Percentiles rank a stretch among this genome's conserved stretches.
These are phyloP conservation scores for Brettanomyces sp. DNA, from an alignment of 805 yeast species.

Conservation along the genomic window DNA sequence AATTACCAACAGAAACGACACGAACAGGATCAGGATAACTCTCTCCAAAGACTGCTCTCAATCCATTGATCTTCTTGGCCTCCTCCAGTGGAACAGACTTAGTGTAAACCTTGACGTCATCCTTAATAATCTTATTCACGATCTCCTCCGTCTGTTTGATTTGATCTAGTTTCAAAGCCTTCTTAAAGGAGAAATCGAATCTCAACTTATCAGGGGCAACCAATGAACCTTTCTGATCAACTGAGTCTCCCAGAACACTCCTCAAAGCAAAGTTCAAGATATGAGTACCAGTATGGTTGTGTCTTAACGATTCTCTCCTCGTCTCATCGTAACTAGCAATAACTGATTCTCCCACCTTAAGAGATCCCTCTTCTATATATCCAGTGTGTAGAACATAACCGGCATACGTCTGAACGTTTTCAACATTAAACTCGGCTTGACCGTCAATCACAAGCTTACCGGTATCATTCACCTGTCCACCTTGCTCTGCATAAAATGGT, in stretches of 20 bases:
- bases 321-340: constrained; percentile 86
- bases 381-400: constrained; percentile 98
- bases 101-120: constrained; percentile 65
- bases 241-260: constrained; percentile 74
- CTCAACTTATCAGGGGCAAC: constrained; percentile 93
- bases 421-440: constrained; percentile 75
- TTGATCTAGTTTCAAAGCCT: constrained; percentile 66
- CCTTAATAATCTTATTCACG: constrained; percentile 60
- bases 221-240: constrained; percentile 94
- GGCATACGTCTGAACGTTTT: constrained; percentile 84
- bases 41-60: constrained; percentile 98
- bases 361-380: constrained; percentile 61
- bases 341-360: constrained; percentile 59
- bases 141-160: constrained; percentile 67
- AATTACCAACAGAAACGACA: constrained; percentile 90
- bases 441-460: constrained; percentile 91
- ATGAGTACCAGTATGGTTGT: constrained; percentile 98
- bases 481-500: constrained; percentile 96
- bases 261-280: constrained; percentile 83
- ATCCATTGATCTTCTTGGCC: constrained; percentile 72
- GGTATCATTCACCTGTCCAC: constrained; percentile 97
- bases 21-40: constrained; percentile 98
- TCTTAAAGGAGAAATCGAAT: constrained; percentile 93
- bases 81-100: constrained; percentile 67
- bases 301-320: constrained; percentile 93